Base-by-base conservation (phyloP, 495 filamentous ascomycete species). In the Acidiella bohemica region DNA sequence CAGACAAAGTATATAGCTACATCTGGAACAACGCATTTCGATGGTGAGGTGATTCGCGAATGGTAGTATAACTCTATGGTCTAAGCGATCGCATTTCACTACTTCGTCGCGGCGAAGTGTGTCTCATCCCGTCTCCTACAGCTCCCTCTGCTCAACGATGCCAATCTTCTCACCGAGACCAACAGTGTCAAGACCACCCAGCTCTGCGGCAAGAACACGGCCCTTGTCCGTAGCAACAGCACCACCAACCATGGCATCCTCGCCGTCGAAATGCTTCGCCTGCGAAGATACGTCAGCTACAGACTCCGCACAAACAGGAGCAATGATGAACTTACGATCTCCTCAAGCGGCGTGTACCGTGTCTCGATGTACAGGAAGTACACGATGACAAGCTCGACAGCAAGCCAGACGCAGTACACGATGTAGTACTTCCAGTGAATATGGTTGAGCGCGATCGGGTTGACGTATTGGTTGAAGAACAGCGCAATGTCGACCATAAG, bases 351-450 rank as follows among this genome's bases (percentile, higher is more conserved):
- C 16, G 78, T 73, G 55, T 75, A 75, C 10, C 75, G 73, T 1
- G 80, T 84, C 54, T 84, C 80, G 1, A 78, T 76, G 53, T 78
- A 81, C 70, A 81, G 79, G 64, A 80, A 77, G 59, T 75, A 83
- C 32, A 80, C 68, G 4, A 72, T 65, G 32, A 57, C 25, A 1
- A 71, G 46, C 47, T 70, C 67, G 29, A 63, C 36, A 1, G 49
- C 53, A 9, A 72, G 40, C 60, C 63, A 67, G 22, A n/a, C 8
- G 39, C 32, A 38, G 40, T 49, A 49, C 4, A 49, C 32, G 35
- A 43, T 46, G 37, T 41, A 42, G 37, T 29, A 48, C 38, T 55
- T 53, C 55, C 55, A 58, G 6, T 39, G 42, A 3, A 49, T 44
- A 24, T 46, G 31, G 14, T 53, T 40, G 19, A 57, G 48, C 5